Conservation (phyloP, 2,329 filamentous ascomycete species). For the Aspergillus ochraceus region DNA sequence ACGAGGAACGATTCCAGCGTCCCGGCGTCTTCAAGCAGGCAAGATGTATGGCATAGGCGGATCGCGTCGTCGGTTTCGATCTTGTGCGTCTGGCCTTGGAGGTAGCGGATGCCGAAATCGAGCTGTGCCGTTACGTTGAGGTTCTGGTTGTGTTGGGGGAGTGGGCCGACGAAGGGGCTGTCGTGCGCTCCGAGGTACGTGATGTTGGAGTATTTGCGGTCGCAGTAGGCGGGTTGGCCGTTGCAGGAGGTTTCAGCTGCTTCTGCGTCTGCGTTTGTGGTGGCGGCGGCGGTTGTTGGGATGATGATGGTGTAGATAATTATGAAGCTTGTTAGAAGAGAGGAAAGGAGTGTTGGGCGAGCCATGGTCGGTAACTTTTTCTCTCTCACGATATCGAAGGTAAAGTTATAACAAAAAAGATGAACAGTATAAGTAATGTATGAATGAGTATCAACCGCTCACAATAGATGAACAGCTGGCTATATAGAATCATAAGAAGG, state of each 20-base stretch:
- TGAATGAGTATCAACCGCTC: too few species aligned
- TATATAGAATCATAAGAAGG: background rate
- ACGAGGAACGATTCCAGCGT: conserved; percentile 56
- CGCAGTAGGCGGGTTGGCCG: conserved; percentile 57
- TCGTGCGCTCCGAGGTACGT: conserved; percentile 67
- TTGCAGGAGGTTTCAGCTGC: conserved; percentile 50
- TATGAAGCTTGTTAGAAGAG: background rate
- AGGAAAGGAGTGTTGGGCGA: background rate
- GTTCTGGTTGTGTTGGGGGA: conserved; percentile 60
- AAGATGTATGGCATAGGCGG: conserved; percentile 66
- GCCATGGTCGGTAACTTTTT: background rate
- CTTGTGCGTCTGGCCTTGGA: conserved; percentile 64
- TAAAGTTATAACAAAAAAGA: background rate
- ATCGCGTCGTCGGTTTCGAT: conserved; percentile 50
- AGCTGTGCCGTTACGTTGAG: conserved; percentile 60
- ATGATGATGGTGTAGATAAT: conserved; percentile 5
- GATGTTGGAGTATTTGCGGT: conserved; percentile 58
- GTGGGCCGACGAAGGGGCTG: conserved; percentile 61
- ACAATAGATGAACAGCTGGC: background rate
- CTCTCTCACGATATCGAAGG: background rate
- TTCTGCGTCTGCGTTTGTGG: background rate
- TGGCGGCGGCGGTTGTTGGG: conserved; percentile 2
- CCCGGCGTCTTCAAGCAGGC: conserved; percentile 60
- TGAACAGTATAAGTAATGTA: background rate
- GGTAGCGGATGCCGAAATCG: conserved; percentile 61